Evolutionary conservation across 164 flowering plant species (phyloP), one percentile per base, ranked within the genome.

Genomic region (Saururus chinensis): DNA sequence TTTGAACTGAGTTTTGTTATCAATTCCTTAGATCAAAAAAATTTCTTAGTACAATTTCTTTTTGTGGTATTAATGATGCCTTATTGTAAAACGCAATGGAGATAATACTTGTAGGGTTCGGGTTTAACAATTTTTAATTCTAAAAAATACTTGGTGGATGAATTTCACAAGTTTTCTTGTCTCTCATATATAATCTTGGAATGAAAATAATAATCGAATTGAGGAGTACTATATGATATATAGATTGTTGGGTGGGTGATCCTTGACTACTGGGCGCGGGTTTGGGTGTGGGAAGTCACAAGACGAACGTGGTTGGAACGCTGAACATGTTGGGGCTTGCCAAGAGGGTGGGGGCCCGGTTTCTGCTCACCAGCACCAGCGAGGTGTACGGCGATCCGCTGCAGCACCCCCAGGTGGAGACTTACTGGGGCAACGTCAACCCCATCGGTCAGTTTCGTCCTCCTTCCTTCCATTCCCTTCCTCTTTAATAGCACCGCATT

Each of bases 401-500:
- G 60, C 90, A 92, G 53, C 98, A 92, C 60, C 98, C 98, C 0
- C 98, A 92, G 68, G 83, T 76, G 13, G 98, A 92, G 62, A 86
- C 96, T 10, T 92, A 92, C 80, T 92, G 98, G 98, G 98, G 98
- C 63, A 92, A 92, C 72, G 98, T 92, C 45, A 92, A 92, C 68
- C 98, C 98, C 62, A 92, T 92, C 54, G 98, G 98, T 89, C 23
- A 73, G 63, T 21, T 10, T 56, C 60, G 42, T 42, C 26, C 49
- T 45, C 19, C 45, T 41, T 42, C 26, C n/a, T 26, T 52, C 10
- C 1, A 16, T 12, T 23, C 10, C 48, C 4, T 63, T 20, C 13
- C 20, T 53, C 13, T 58, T 19, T 22, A 40, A 25, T 0, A 11
- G 8, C 30, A 20, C 9, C 30, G 25, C n/a, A n/a, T n/a, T n/a